These are phyloP conservation scores for Komagataea norvegica DNA, from an alignment of 1,139 yeast genomes.

Conservation along the genomic window DNA sequence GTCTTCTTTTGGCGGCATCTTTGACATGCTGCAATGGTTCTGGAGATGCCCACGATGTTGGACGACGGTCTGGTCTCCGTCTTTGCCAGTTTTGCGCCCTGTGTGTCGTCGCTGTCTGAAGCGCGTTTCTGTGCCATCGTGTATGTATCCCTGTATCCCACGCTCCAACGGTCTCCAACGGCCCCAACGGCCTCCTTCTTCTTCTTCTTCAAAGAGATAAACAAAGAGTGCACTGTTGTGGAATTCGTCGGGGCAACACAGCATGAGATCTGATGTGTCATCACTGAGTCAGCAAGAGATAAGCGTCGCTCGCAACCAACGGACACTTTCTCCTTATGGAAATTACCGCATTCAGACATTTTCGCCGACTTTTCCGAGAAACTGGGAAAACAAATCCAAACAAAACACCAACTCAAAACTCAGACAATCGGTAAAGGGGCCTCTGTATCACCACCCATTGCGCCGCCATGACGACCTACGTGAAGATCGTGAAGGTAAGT, in stretches of 20 bases:
- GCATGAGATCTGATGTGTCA: too few species aligned
- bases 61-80: conserved; percentile 20
- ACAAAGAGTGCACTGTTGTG: too few species aligned
- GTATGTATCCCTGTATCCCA: not conserved
- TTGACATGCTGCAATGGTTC: conserved; percentile 76
- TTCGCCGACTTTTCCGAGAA: not conserved
- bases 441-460: not conserved
- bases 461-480: conserved; percentile 42
- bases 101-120: not conserved
- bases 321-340: not conserved
- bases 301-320: too few species aligned
- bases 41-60: conserved; percentile 35
- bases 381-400: not conserved
- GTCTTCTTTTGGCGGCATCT: conserved; percentile 76
- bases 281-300: too few species aligned
- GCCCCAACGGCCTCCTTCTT: too few species aligned
- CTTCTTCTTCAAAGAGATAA: too few species aligned
- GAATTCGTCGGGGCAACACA: too few species aligned
- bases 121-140: conserved; percentile 2
- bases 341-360: not conserved
- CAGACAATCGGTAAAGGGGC: not conserved
- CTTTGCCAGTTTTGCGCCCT: not conserved
- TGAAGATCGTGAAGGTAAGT: conserved; percentile 52
- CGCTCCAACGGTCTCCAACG: too few species aligned
- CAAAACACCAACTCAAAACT: not conserved